Base-by-base conservation (phyloP, 768 basidiomycete species). In the Serendipita vermifera region DNA sequence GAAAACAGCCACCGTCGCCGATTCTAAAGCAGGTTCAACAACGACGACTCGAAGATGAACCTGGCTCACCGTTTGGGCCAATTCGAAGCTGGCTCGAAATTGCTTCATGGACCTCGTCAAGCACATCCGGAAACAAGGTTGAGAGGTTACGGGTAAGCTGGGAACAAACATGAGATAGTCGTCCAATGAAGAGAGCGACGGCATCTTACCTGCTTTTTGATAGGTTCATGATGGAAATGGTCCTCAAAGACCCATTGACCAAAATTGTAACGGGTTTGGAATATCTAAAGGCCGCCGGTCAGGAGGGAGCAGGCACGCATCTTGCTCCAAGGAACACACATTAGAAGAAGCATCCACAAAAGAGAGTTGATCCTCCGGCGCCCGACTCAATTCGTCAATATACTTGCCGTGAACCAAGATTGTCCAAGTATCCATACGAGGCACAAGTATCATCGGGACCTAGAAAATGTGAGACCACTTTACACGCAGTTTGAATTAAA, bases 1-100 rank as follows among this genome's bases (percentile, higher is more conserved):
- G 3, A 66, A 46, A 0, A 61, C 64, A 15, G 58, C 59, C 13
- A 67, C 40, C 6, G 59, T 62, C 1, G 55, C 51, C 69, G 68
- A 69, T n/a, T 62, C 65, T 59, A 36, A 5, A 2, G 13, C 13
- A 38, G 36, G 36, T 13, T 17, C 17, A 13, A 38, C 36, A 13
- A 38, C n/a, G 33, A 27, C 3, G 14, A 43, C 15, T 1, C 27
- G 5, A 20, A 5, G 13, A 26, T 15, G 20, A 40, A 22, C 24
- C 43, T 22, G n/a, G n/a, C 55, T 39, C 40, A 6, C 58, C 58
- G 55, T 24, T 51, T 5, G 14, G 9, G n/a, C 48, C 38, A 13
- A 38, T 15, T 13, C 20, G 38, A 35, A 57, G 33, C 11, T 54
- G 46, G 15, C 51, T 51, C 35, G n/a, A n/a, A n/a, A 58, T n/a